Conservation (phyloP, 352 stramenopile species). For the Globisporangium cederbergense region DNA sequence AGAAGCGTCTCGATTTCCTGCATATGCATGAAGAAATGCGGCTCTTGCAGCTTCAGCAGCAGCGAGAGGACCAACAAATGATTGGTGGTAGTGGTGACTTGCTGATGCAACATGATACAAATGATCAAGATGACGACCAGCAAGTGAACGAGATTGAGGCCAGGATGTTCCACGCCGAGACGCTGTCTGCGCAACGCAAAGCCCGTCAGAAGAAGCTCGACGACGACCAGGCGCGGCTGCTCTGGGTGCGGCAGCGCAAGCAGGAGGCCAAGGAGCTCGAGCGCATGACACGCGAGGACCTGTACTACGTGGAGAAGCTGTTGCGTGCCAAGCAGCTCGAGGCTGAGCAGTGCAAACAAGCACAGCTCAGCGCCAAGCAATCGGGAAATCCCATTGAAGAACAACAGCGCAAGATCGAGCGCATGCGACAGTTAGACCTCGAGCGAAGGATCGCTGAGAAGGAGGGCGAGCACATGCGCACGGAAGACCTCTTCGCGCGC, state of each 20-base stretch:
- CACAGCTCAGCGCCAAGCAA: slow-evolving; percentile 17
- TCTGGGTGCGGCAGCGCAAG: slow-evolving; percentile 25
- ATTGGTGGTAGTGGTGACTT: background rate
- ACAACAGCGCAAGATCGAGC: slow-evolving; percentile 43
- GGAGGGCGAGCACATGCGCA: slow-evolving; percentile 36
- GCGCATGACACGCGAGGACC: slow-evolving; percentile 48
- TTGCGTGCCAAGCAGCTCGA: slow-evolving; percentile 28
- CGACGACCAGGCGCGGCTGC: slow-evolving; percentile 26
- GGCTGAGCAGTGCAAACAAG: slow-evolving; percentile 16
- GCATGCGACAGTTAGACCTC: slow-evolving; percentile 36
- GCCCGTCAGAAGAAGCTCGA: slow-evolving; percentile 17
- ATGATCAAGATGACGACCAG: background rate
- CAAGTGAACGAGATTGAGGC: slow-evolving; percentile 6
- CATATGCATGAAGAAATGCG: slow-evolving; percentile 30
- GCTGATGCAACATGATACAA: background rate
- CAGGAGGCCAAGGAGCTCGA: slow-evolving; percentile 32
- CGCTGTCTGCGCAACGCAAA: slow-evolving; percentile 12
- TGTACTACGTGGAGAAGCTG: slow-evolving; percentile 52
- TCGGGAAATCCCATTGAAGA: slow-evolving; percentile 31
- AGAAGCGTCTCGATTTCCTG: slow-evolving; percentile 21
- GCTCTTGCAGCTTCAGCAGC: slow-evolving; percentile 18
- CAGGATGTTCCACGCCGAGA: slow-evolving; percentile 8
- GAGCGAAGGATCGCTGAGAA: slow-evolving; percentile 30
- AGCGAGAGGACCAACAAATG: background rate
- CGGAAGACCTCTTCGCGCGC: slow-evolving; percentile 46